Percentiles rank a stretch among this genome's conserved stretches.
Conservation (phyloP, 192 early-diverging fungal genomes). For the Umbelopsis vinacea region DNA sequence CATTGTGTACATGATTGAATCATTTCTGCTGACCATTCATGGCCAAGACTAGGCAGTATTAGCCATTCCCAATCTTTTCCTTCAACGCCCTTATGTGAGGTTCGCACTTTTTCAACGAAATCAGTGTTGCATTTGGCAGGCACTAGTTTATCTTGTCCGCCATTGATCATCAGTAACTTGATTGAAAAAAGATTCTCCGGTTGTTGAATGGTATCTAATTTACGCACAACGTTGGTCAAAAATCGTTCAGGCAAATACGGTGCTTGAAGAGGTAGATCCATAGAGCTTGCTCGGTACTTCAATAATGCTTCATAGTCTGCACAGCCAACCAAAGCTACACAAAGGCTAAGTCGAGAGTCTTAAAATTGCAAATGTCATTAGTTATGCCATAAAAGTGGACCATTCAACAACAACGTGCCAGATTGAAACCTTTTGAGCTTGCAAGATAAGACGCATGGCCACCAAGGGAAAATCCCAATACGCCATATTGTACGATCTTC, state of each 20-base stretch:
- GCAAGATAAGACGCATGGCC: constrained; percentile 54
- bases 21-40: constrained; percentile 40
- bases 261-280: not conserved
- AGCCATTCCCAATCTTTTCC: constrained; percentile 26
- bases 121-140: constrained; percentile 22
- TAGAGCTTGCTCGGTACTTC: not conserved
- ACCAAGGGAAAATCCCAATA: constrained; percentile 55
- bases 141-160: constrained; percentile 28
- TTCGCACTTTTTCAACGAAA: constrained; percentile 11
- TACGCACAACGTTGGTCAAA: not conserved
- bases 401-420: not conserved
- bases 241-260: constrained; percentile 29
- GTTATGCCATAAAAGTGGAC: not conserved
- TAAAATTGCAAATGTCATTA: not conserved
- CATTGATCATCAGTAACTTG: constrained; percentile 35
- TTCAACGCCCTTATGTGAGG: constrained; percentile 4
- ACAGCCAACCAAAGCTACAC: constrained; percentile 10
- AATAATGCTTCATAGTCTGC: constrained; percentile 11
- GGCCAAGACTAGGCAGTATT: constrained; percentile 28
- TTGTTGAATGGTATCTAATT: not conserved
- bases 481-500: constrained; percentile 49
- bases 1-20: constrained; percentile 23
- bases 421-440: constrained; percentile 37
- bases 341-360: not conserved
- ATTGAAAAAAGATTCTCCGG: not conserved